Base-by-base conservation (phyloP, 2,329 filamentous ascomycete species). In the Aspergillus sp. region DNA sequence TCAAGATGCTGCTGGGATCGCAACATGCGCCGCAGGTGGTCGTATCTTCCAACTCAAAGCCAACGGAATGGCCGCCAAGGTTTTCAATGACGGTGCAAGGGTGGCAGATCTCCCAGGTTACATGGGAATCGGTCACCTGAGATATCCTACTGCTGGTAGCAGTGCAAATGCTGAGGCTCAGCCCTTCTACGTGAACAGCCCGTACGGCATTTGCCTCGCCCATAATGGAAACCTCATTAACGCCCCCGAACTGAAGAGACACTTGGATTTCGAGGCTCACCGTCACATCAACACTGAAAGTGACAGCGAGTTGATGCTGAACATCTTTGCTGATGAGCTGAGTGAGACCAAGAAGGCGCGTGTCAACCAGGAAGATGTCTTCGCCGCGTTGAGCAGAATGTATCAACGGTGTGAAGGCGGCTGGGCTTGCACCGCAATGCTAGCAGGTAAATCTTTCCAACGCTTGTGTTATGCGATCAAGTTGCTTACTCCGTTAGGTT, bases 171-270 rank as follows among this genome's bases (percentile, higher is more conserved):
- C 91, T 7, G 91, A 96, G 76, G 90, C 91, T 11, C 92, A 96
- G 75, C 93, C 93, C 0, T 96, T 97, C 75, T 96, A 95, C 71
- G 91, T 95, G 68, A 96, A 96, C 79, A 85, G 83, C 57, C 91
- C 90, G 1, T 95, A 91, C 70, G 91, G 91, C 48, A 89, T 96
- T 66, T 89, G 84, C 68, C 84, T 95, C 71, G 84, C 88, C 20
- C 88, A 95, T 77, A 96, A 96, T 70, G 92, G 93, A 59, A 96
- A 96, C 76, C 81, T 96, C 47, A 90, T 96, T 79, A 91, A 96
- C 70, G 85, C 88, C 5, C 81, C 82, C 2, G 86, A 89, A 52
- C 80, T 96, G 48, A 86, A 84, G 72, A 76, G 80, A 60, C 90
- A 87, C 70, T 81, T 96, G 49, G 91, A 96, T 68, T 79, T 87